Evolutionary conservation across 345 rosid species (phyloP), one percentile per base, ranked within the genome.

Genomic region (Diplotaxis tenuifolia): DNA sequence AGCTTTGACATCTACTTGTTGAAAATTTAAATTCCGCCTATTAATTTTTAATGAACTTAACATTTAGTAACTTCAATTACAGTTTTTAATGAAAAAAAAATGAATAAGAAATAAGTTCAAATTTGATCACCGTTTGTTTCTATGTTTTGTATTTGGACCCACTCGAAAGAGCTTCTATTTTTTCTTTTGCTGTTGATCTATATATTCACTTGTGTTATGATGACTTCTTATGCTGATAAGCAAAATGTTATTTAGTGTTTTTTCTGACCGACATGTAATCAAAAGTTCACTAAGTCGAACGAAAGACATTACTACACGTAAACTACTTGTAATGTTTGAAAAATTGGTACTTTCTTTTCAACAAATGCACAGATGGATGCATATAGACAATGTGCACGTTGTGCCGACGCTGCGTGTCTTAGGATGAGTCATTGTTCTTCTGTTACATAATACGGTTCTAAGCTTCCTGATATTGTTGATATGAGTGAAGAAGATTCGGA

Each of bases 221-320:
- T 65, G 71, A 73, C 34, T 65, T 55, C 11, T 19, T 38, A 53
- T 54, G 11, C 3, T 22, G 59, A 54, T 54, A 68, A 72, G 57
- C 32, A 54, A 38, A 54, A 20, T 53, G 57, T 22, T 72, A 27
- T 36, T 40, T 7, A 42, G 58, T 40, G 11, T 20, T 18, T 25
- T 31, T 19, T 18, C 47, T 65, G 70, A 73, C 65, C 76, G 76
- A 64, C 76, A 56, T 65, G 49, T n/a, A 38, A 40, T 56, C 36
- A 65, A 22, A 62, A 29, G 12, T 31, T 20, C 22, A 9, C 22
- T 31, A 54, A 65, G 38, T 65, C 65, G 65, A 56, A 5, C 71
- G n/a, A 73, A 50, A 59, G 32, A 56, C 12, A 56, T 73, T 56
- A 58, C 10, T 15, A 73, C 77, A 73, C 72, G 60, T 47, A 29